phyloP scores from a whole-genome alignment of 2,329 filamentous ascomycete genomes.

The Scedosporium boydii region DNA sequence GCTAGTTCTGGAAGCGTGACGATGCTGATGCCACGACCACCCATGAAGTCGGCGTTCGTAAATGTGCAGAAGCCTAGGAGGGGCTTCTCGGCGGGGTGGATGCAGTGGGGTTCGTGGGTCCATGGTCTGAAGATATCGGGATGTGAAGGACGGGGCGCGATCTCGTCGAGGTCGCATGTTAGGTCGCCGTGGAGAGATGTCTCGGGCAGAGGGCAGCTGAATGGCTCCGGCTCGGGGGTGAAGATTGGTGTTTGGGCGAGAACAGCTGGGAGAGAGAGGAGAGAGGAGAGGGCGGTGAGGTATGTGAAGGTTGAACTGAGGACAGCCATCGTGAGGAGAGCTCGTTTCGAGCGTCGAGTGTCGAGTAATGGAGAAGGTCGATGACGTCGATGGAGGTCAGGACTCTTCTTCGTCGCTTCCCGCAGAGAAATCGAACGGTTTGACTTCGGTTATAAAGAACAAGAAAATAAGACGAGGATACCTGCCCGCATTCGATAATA shows the following conservation, averaged over 20 bases:
- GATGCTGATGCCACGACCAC: constrained; percentile 3
- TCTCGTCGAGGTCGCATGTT: background rate
- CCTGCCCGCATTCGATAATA: too few relatives aligned
- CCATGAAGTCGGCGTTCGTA: constrained; percentile 6
- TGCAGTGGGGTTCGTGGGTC: constrained; percentile 7
- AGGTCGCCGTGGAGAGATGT: background rate
- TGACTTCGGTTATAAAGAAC: too few relatives aligned
- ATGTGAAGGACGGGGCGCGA: background rate
- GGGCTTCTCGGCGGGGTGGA: constrained; percentile 3
- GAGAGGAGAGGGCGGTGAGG: background rate
- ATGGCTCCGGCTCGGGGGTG: background rate
- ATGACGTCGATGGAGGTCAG: too few relatives aligned
- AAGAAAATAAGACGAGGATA: too few relatives aligned
- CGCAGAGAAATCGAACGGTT: too few relatives aligned
- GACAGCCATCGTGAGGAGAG: background rate
- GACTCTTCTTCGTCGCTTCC: too few relatives aligned
- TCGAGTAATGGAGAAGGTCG: background rate
- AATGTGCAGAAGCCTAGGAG: constrained; percentile 5
- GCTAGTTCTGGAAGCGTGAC: constrained; percentile 2
- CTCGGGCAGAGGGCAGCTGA: background rate
- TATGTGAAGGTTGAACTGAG: background rate
- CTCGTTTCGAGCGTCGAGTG: background rate
- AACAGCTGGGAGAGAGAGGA: background rate
- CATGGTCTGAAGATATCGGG: constrained; percentile 2
- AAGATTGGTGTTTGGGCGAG: background rate